Conservation (phyloP, 768 basidiomycete species). For the Hypholoma fasciculare region DNA sequence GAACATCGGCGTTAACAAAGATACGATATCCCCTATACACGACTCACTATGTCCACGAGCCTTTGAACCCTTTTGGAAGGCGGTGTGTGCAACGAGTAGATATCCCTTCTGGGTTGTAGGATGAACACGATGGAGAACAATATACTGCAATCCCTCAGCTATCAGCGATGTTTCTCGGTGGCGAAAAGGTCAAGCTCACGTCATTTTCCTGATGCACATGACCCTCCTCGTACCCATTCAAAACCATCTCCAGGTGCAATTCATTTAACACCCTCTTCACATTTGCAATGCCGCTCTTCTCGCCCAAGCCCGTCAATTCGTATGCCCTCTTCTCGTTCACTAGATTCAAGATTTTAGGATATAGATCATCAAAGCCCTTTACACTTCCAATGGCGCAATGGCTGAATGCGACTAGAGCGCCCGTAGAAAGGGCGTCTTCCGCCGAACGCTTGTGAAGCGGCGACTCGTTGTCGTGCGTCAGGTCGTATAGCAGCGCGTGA, state of each 20-base stretch:
- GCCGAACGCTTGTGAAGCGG: constrained; percentile 87
- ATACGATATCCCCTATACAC: not conserved
- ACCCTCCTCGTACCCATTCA: constrained; percentile 86
- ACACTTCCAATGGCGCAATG: constrained; percentile 88
- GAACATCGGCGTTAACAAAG: constrained; percentile 1
- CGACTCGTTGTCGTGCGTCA: constrained; percentile 97
- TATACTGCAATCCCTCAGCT: constrained; percentile 60
- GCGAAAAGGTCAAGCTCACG: constrained; percentile 46
- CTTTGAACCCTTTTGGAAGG: constrained; percentile 81
- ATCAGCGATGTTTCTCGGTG: not conserved
- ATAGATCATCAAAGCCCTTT: constrained; percentile 97
- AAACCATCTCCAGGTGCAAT: constrained; percentile 88
- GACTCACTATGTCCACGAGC: constrained; percentile 77
- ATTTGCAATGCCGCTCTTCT: constrained; percentile 56
- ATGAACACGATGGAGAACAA: constrained; percentile 89
- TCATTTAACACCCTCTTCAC: constrained; percentile 79
- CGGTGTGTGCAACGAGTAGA: constrained; percentile 88
- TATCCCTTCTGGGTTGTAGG: constrained; percentile 91
- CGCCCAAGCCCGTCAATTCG: constrained; percentile 58
- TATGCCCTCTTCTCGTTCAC: constrained; percentile 85
- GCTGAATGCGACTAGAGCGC: constrained; percentile 89
- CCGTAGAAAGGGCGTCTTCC: constrained; percentile 94
- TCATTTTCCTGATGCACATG: constrained; percentile 97
- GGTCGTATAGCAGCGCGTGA: constrained; percentile 92
- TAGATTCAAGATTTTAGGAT: constrained; percentile 90